phyloP scores from a whole-genome alignment of 306 rosid genomes.

The apple (Malus domestica) region DNA sequence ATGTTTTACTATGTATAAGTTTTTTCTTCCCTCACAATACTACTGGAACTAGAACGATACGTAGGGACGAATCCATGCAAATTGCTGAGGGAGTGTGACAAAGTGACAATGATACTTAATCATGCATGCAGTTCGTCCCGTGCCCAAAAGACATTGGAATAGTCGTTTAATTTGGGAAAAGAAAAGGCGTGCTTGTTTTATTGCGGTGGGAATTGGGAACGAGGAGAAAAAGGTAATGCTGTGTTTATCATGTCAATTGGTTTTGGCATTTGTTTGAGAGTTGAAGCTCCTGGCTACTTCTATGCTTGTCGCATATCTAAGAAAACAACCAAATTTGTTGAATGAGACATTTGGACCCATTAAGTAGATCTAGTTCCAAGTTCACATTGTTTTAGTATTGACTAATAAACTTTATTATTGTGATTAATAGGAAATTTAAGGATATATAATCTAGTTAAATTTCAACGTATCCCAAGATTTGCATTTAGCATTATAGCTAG shows the following conservation, averaged over 20 bases:
- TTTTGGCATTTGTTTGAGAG: neutral
- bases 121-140: neutral
- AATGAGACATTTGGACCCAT: constrained; percentile 7
- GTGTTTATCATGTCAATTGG: neutral
- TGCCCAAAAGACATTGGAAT: neutral
- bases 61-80: too few species aligned
- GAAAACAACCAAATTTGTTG: neutral
- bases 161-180: neutral
- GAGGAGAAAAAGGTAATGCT: neutral
- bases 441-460: neutral
- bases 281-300: neutral
- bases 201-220: neutral
- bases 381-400: neutral
- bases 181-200: neutral
- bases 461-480: neutral
- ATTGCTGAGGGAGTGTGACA: too few species aligned
- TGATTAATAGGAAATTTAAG: neutral
- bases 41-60: too few species aligned
- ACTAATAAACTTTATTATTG: too few species aligned
- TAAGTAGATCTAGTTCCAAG: neutral
- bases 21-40: too few species aligned
- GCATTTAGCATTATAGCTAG: neutral
- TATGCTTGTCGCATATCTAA: neutral
- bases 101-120: neutral
- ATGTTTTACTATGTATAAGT: too few species aligned